Percentiles rank a stretch among this genome's conserved stretches.
Evolutionary conservation across 2,329 filamentous ascomycete species (phyloP).

Genomic region (Epichloe elymi): DNA sequence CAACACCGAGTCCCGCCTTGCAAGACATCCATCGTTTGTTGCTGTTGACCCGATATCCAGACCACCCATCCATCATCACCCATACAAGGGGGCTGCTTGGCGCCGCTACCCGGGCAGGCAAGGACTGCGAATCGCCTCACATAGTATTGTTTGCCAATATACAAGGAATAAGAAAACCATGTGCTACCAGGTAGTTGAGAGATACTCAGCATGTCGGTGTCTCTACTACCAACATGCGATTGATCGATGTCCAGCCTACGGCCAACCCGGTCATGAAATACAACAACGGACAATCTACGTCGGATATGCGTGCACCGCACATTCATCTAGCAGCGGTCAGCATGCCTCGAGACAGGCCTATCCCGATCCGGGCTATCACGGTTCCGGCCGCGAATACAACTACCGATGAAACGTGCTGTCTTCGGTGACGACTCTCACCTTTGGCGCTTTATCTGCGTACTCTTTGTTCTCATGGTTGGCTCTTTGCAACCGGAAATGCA

Average conservation of each 20-base stretch:
- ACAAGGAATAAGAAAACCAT: slow-evolving; percentile 32
- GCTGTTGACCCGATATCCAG: not conserved
- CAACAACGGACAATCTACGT: slow-evolving; percentile 69
- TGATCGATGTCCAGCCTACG: slow-evolving; percentile 67
- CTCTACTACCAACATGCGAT: slow-evolving; percentile 79
- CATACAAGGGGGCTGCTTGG: not conserved
- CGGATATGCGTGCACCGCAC: slow-evolving; percentile 56
- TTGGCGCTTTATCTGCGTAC: too few species aligned
- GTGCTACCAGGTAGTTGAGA: slow-evolving; percentile 79
- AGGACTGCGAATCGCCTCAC: not conserved
- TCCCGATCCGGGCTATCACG: slow-evolving; percentile 43
- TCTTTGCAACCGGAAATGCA: not conserved
- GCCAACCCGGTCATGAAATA: slow-evolving; percentile 56
- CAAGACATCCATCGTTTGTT: not conserved
- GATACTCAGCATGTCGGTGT: slow-evolving; percentile 77
- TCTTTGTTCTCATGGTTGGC: not conserved
- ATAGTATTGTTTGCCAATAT: not conserved
- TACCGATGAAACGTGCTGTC: slow-evolving; percentile 41
- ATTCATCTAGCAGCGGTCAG: slow-evolving; percentile 23
- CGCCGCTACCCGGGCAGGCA: not conserved
- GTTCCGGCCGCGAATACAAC: slow-evolving; percentile 31
- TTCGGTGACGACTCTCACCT: slow-evolving; percentile 23
- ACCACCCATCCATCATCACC: not conserved
- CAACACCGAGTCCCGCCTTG: not conserved
- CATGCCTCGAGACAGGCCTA: slow-evolving; percentile 29